Conservation (phyloP, 352 stramenopile species). For the Phytophthora pinifolia region DNA sequence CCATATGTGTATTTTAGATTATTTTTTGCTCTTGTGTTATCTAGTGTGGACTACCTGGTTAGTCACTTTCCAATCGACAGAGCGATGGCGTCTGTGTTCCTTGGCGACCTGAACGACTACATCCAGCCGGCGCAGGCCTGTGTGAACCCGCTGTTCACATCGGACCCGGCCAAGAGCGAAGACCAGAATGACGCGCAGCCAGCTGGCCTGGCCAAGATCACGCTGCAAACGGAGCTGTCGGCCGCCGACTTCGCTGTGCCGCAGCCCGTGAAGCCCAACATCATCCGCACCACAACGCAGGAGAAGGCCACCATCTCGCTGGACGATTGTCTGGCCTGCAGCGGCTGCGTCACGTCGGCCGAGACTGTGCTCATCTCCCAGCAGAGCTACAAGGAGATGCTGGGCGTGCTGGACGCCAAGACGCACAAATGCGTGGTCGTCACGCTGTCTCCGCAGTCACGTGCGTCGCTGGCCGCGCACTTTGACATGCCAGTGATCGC, state of each 20-base stretch:
- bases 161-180: conserved; percentile 21
- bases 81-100: conserved; percentile 86
- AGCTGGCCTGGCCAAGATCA: conserved; percentile 67
- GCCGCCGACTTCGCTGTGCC: conserved; percentile 53
- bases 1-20: neutral
- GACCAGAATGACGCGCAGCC: conserved; percentile 5
- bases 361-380: conserved; percentile 98
- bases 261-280: conserved; percentile 53
- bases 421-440: conserved; percentile 73
- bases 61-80: conserved; percentile 14
- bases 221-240: conserved; percentile 73
- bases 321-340: conserved; percentile 97
- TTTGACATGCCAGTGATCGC: conserved; percentile 65
- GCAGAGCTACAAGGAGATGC: conserved; percentile 91
- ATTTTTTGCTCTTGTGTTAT: neutral
- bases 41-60: neutral
- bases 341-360: conserved; percentile 96
- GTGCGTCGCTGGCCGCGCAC: conserved; percentile 84
- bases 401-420: conserved; percentile 57
- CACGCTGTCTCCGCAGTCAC: conserved; percentile 88
- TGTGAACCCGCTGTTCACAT: conserved; percentile 93
- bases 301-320: conserved; percentile 94
- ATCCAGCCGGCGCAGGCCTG: conserved; percentile 94
- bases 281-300: conserved; percentile 74
- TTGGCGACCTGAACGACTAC: conserved; percentile 94